Evolutionary conservation across 2,329 filamentous ascomycete species (phyloP), one percentile per base, ranked within the genome.

Genomic region (Colletotrichum sp.): DNA sequence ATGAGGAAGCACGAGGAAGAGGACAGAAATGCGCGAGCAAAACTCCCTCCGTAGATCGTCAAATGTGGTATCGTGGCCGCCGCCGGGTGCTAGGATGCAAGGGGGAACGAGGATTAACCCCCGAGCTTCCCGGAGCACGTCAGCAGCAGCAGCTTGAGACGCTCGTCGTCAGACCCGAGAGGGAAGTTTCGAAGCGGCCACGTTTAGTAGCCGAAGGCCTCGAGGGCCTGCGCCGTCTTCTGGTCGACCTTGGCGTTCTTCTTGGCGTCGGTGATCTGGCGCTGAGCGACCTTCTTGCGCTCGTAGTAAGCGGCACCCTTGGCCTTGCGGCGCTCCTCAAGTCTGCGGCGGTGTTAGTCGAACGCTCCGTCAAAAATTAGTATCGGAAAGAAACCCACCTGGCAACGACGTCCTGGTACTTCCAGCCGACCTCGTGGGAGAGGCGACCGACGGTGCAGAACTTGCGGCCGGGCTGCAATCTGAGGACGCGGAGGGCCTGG

Each of bases 231-330:
- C 89, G 94, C 92, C 87, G 94, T 95, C 93, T 97, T 96, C 87
- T 92, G 90, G 90, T 96, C 94, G 88, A 96, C 93, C 87, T 92
- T 93, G 82, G 96, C 95, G 88, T 91, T 95, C 94, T 96, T 96
- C 94, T 98, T 94, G 84, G 96, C 96, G 87, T 98, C 95, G 83
- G 93, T 91, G 83, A 98, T 90, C 91, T 98, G 95, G 92, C 94
- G 95, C 87, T 94, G 92, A 83, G 95, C 95, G 82, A 95, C 93
- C 95, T 98, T 98, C 97, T 99, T 99, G 93, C 96, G 96, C 93
- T 98, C 96, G 93, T 99, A 99, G 95, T 98, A 99, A 88, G 97
- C 97, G 83, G 95, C 93, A 86, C 96, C 94, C 95, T 99, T 99
- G 89, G 98, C 96, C 93, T 99, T 99, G 92, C 97, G 95, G 90